Evolutionary conservation across 2,329 filamentous ascomycete species (phyloP).

Genomic region (Trichoderma endophyticum): DNA sequence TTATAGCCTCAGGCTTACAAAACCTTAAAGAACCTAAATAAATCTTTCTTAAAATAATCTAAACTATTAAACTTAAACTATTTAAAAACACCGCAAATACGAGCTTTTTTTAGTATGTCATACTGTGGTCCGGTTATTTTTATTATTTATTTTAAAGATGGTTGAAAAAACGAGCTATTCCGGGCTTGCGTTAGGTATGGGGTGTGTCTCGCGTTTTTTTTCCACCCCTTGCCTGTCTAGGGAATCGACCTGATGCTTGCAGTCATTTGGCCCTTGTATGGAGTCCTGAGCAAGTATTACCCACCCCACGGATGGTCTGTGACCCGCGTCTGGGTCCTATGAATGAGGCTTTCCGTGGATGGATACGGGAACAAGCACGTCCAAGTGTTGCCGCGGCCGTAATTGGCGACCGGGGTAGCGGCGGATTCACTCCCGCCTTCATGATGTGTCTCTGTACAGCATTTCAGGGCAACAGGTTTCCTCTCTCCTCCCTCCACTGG

Average conservation of each 20-base stretch:
- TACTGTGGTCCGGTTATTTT: too few relatives aligned
- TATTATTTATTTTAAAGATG: too few relatives aligned
- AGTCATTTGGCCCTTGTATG: neutral
- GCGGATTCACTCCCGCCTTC: neutral
- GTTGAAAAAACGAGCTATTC: too few relatives aligned
- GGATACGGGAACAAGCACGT: neutral
- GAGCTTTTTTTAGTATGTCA: too few relatives aligned
- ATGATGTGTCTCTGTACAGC: neutral
- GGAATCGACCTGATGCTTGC: neutral
- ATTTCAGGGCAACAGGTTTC: neutral
- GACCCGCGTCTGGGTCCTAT: neutral
- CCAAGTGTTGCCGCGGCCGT: neutral
- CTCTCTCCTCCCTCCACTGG: neutral
- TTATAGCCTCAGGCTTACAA: too few relatives aligned
- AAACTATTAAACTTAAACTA: too few relatives aligned
- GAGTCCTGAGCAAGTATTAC: neutral
- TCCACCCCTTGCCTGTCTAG: neutral
- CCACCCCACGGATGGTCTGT: neutral
- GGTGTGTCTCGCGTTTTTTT: too few relatives aligned
- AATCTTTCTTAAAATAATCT: too few relatives aligned
- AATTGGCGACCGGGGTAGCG: constrained; percentile 1
- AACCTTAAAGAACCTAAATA: too few relatives aligned
- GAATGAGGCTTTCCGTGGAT: neutral
- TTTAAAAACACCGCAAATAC: too few relatives aligned
- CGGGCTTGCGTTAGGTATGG: too few relatives aligned